Evolutionary conservation across 2,329 filamentous ascomycete genomes (phyloP).

Genomic region (Colletotrichum navitas): DNA sequence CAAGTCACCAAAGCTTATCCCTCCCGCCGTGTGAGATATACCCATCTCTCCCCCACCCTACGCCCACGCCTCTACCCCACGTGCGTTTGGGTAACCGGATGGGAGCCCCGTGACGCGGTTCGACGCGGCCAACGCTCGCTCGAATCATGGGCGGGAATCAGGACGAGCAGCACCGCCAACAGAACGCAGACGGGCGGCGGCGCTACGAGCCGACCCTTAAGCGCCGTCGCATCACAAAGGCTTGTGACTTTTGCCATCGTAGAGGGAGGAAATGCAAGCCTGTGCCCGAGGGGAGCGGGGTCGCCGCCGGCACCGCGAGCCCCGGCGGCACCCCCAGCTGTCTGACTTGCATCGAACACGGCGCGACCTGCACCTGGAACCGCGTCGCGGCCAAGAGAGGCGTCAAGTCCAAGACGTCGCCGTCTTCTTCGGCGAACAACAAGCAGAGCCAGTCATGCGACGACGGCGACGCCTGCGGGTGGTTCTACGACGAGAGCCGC

Average conservation of each 20-base stretch:
- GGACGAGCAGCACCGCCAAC: not conserved
- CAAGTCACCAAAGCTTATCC: constrained; percentile 4
- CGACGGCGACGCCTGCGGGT: constrained; percentile 13
- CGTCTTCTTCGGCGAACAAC: not conserved
- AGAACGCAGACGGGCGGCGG: constrained; percentile 19
- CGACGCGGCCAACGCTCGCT: constrained; percentile 28
- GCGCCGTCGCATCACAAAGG: constrained; percentile 43
- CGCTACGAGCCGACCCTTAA: constrained; percentile 37
- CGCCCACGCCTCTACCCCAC: not conserved
- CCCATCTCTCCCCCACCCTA: not conserved
- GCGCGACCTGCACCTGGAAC: constrained; percentile 41
- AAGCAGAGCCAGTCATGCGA: constrained; percentile 22
- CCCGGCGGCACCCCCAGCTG: constrained; percentile 31
- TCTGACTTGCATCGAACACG: constrained; percentile 43
- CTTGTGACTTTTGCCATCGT: constrained; percentile 43
- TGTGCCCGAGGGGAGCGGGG: constrained; percentile 21
- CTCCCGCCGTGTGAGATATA: constrained; percentile 3
- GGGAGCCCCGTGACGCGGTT: constrained; percentile 34
- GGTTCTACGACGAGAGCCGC: constrained; percentile 40
- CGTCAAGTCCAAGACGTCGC: constrained; percentile 42
- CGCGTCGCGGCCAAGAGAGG: constrained; percentile 41
- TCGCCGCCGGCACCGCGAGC: not conserved
- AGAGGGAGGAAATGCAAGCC: constrained; percentile 43
- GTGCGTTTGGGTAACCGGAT: constrained; percentile 14
- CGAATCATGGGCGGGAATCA: constrained; percentile 29